Evolutionary conservation across 2,329 filamentous ascomycete species (phyloP).

Genomic region (Sporothrix globosa): DNA sequence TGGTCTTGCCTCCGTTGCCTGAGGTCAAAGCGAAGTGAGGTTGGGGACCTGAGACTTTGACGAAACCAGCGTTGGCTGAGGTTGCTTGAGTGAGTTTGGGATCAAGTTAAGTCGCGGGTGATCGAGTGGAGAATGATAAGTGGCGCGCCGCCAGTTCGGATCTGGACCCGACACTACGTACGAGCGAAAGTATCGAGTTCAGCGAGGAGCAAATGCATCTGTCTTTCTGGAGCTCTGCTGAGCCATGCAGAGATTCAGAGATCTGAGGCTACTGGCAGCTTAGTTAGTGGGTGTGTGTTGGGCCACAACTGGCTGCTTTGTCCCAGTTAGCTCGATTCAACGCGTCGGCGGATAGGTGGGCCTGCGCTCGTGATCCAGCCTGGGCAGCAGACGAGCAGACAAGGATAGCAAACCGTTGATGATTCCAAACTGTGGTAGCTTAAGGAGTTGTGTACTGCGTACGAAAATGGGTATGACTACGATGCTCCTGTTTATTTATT

Average conservation of each 20-base stretch:
- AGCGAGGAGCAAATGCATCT: too few species aligned
- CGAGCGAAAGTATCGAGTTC: not conserved
- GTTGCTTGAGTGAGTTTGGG: conserved; percentile 7
- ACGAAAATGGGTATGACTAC: not conserved
- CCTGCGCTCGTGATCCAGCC: not conserved
- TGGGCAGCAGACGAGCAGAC: not conserved
- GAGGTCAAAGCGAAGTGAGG: not conserved
- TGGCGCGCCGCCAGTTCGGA: not conserved
- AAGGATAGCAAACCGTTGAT: not conserved
- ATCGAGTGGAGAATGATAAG: not conserved
- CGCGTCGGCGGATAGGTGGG: not conserved
- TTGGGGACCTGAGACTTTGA: not conserved
- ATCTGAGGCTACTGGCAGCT: not conserved
- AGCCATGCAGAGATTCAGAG: too few species aligned
- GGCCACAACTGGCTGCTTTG: not conserved
- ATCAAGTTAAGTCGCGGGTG: not conserved
- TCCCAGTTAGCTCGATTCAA: conserved; percentile 2
- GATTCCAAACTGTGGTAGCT: conserved; percentile 1
- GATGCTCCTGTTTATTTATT: not conserved
- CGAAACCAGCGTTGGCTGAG: not conserved
- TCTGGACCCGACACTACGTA: not conserved
- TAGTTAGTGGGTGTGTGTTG: not conserved
- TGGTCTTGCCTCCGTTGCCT: not conserved
- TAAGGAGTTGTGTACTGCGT: not conserved
- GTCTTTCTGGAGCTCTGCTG: too few species aligned